Evolutionary conservation across 352 stramenopile species (phyloP).

Genomic region (Globisporangium paroecandrum): DNA sequence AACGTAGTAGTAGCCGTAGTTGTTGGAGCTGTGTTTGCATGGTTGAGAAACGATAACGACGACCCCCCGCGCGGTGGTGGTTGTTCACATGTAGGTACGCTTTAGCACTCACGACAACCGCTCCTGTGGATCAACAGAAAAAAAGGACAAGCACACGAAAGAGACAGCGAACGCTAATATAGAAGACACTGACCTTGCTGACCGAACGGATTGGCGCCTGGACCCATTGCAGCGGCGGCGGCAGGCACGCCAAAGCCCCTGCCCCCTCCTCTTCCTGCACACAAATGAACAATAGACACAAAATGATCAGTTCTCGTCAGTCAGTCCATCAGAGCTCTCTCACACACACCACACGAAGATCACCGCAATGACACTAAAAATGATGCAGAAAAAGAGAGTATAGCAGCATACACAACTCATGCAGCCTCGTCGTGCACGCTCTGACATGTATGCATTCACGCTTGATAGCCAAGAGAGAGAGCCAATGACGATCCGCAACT

Average conservation of each 20-base stretch:
- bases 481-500: background rate
- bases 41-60: slow-evolving; percentile 2
- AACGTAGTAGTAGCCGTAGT: slow-evolving; percentile 25
- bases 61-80: background rate
- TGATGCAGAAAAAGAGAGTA: background rate
- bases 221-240: background rate
- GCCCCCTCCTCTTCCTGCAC: slow-evolving; percentile 2
- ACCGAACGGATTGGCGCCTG: slow-evolving; percentile 31
- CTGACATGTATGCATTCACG: background rate
- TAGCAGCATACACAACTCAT: background rate
- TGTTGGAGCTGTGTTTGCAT: slow-evolving; percentile 8
- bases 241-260: slow-evolving; percentile 3
- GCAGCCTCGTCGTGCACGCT: background rate
- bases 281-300: background rate
- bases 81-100: background rate
- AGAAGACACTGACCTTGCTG: slow-evolving; percentile 32
- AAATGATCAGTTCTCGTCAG: background rate
- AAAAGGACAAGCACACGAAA: background rate
- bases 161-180: background rate
- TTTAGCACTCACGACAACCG: background rate
- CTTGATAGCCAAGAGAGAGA: background rate
- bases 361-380: background rate
- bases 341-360: background rate
- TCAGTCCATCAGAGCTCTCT: background rate
- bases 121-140: slow-evolving; percentile 4